Base-by-base conservation (phyloP, 2,329 filamentous ascomycete species). In the Phyllosticta paracitricarpa region DNA sequence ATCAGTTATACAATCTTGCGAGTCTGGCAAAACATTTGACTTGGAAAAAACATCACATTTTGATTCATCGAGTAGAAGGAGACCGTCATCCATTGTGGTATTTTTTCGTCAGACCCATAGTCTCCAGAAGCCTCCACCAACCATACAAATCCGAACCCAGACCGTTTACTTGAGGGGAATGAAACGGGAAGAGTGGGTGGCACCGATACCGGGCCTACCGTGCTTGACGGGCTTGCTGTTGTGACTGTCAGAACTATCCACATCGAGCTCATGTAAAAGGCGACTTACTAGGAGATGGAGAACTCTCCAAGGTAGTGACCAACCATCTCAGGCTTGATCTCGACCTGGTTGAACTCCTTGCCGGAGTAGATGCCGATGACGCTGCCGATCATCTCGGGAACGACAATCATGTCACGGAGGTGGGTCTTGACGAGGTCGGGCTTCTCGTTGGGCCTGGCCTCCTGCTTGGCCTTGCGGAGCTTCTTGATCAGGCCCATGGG, bases 401-500 rank as follows among this genome's bases (percentile, higher is more conserved):
- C 94, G 77, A 99, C 88, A 79, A 99, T 97, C 94, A 99, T 99
- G 85, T 99, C 89, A 81, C 93, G 92, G 75, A 99, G 89, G 81
- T 99, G 93, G 67, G 93, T 99, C 89, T 97, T 97, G 85, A 97
- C 93, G 75, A 94, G 85, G 77, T 96, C 92, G 78, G 93, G 93
- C 90, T 97, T 97, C 91, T 97, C 93, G 83, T 99, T 99, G 78
- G 94, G 94, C 84, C 90, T 91, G 73, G 92, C 92, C 84, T 96
- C 91, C 82, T 96, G 91, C 89, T 97, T 97, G 72, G 94, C 89
- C 86, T 97, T 97, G 80, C 94, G 93, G 76, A 99, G 91, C 88
- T 99, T 99, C 91, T 97, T 97, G 88, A 99, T 97, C 76, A 99
- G 85, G 74, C 94, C 94, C 94, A 99, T 97, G 75, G 94, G 94